Conservation (phyloP, 2,329 filamentous ascomycete genomes). For the Sporothrix curviconia region DNA sequence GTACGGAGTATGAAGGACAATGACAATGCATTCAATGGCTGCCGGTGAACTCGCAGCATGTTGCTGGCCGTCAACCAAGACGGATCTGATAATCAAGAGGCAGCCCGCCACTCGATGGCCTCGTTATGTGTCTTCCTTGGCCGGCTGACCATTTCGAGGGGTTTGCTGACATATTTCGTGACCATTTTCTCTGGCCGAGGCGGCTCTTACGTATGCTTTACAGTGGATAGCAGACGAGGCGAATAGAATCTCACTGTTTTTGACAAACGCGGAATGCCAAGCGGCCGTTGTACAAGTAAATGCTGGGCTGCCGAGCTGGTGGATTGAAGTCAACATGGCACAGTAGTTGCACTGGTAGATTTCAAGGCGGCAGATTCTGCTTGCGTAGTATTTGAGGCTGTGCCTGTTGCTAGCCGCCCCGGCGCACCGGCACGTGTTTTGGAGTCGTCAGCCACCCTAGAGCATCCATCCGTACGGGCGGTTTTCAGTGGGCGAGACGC, state of each 20-base stretch:
- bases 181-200: not conserved
- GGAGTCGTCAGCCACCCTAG: not conserved
- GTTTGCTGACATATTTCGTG: not conserved
- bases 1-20: too few species aligned
- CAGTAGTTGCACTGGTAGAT: too few species aligned
- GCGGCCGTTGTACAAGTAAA: too few species aligned
- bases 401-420: constrained; percentile 5
- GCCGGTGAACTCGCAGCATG: too few species aligned
- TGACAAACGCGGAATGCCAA: not conserved
- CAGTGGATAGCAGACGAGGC: not conserved
- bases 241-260: not conserved
- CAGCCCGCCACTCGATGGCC: not conserved
- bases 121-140: constrained; percentile 1
- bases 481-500: not conserved
- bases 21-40: too few species aligned
- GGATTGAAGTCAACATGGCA: too few species aligned
- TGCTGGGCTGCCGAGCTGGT: too few species aligned
- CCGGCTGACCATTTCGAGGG: too few species aligned
- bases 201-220: constrained; percentile 1
- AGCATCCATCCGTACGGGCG: not conserved
- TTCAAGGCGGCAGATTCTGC: not conserved
- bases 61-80: too few species aligned
- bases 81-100: not conserved
- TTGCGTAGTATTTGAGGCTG: constrained; percentile 12
- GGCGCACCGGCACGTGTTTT: constrained; percentile 7